Conservation (phyloP, 2,329 filamentous ascomycete genomes). For the Bertia moriformis region DNA sequence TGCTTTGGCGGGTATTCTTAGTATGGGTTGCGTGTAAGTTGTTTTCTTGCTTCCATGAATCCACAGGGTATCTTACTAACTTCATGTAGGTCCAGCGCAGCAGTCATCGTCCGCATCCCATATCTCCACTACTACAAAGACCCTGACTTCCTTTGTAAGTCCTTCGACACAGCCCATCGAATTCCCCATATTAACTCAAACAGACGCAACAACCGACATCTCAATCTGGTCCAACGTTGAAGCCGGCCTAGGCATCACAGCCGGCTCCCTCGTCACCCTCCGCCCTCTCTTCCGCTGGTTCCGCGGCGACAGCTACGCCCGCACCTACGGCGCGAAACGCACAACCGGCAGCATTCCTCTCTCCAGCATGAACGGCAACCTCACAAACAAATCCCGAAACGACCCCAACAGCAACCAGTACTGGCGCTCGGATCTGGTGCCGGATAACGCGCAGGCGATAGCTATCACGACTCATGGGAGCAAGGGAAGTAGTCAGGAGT, state of each 20-base stretch:
- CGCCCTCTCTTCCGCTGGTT: constrained; percentile 1
- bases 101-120: constrained; percentile 2
- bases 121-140: constrained; percentile 1
- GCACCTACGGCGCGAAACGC: neutral
- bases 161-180: neutral
- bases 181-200: neutral
- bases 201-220: constrained; percentile 2
- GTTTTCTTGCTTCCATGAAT: neutral
- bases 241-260: constrained; percentile 1
- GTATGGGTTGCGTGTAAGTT: constrained; percentile 15
- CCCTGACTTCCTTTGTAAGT: constrained; percentile 3
- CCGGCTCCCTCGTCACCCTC: constrained; percentile 2
- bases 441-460: neutral
- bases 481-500: neutral
- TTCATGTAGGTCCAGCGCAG: constrained; percentile 1
- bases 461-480: neutral
- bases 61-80: neutral
- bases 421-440: neutral
- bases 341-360: neutral
- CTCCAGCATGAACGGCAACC: neutral
- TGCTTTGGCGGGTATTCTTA: constrained; percentile 8
- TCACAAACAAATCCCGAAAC: neutral
- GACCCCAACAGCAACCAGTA: neutral
- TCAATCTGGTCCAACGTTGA: constrained; percentile 3
- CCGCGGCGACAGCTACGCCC: neutral